Base-by-base conservation (phyloP, 768 basidiomycete species). In the Nidularia sp. region DNA sequence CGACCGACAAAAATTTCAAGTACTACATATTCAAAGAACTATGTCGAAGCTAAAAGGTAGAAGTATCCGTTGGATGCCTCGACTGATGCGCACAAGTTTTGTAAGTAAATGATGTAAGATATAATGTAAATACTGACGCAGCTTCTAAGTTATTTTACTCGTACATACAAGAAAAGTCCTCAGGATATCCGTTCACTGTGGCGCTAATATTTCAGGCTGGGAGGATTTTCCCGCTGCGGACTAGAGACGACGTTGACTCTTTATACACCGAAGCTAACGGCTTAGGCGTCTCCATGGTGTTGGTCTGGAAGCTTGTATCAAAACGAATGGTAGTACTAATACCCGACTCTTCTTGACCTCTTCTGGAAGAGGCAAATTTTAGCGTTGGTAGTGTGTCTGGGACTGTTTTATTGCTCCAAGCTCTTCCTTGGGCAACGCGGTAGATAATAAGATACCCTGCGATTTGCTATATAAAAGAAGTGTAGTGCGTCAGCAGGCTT, bases 401-500 rank as follows among this genome's bases (percentile, higher is more conserved):
- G 9, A 66, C 53, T 1, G 70, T 69, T 31, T 62, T 53, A 47
- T 60, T 57, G 35, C 56, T 65, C 77, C 75, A 77, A 2, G 74
- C 77, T 25, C 70, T 67, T 10, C 78, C 78, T 53, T 74, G 65
- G 1, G 75, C 71, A 8, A 79, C 63, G n/a, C 77, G 72, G 42
- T 73, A 73, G 35, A 76, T 76, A 50, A 79, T 78, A 22, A 78
- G 66, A 54, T 76, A 73, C 0, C 72, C 70, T 6, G 77, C 75
- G 32, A 77, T 70, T 62, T 75, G 68, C 77, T 78, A 55, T 18
- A 18, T 9, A n/a, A 22, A 34, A 35, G 2, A 25, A 45, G 12
- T 45, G 36, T 41, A 41, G 36, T 41, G 9, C 9, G 9, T 41
- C 15, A 10, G 9, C 9, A 9, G 9, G 9, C 45, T 15, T 31